These are phyloP conservation scores for Bruguiera sexangula DNA, from an alignment of 345 rosid species.

Conservation along the genomic window DNA sequence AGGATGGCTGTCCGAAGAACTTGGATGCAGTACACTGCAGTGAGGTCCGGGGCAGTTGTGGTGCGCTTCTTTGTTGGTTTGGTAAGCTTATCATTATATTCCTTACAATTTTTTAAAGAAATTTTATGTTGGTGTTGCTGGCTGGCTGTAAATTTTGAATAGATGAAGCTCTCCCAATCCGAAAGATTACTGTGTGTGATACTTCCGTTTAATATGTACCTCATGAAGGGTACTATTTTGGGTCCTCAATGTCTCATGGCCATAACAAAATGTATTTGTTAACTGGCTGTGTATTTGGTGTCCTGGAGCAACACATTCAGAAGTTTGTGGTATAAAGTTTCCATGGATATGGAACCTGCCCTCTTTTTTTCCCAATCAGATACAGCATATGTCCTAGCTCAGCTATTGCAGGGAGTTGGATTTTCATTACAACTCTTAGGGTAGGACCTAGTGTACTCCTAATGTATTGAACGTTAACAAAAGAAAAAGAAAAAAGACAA, in stretches of 20 bases:
- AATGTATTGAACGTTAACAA: too few species aligned
- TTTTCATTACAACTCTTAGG: too few species aligned
- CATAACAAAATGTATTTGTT: background rate
- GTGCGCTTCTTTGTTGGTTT: conserved; percentile 98
- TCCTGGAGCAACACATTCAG: background rate
- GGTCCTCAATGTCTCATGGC: background rate
- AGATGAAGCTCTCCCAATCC: background rate
- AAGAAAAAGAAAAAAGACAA: too few species aligned
- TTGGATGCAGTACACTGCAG: conserved; percentile 94
- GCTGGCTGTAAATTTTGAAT: background rate
- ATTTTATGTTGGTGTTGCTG: background rate
- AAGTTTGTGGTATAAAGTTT: background rate
- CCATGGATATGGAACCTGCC: background rate
- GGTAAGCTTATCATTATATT: conserved; percentile 45
- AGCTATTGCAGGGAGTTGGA: too few species aligned
- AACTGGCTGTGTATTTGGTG: background rate
- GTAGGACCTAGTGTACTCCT: too few species aligned
- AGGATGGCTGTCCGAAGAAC: conserved; percentile 97
- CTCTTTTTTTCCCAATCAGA: too few species aligned
- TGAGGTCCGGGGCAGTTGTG: conserved; percentile 68
- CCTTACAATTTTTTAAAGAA: background rate
- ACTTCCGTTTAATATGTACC: background rate
- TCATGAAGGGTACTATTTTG: background rate
- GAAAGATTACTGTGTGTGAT: background rate
- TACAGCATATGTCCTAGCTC: too few species aligned